Percentiles rank a stretch among this genome's conserved stretches.
Evolutionary conservation across 306 rosid species (phyloP).

Genomic region (Sicyos baderoa): DNA sequence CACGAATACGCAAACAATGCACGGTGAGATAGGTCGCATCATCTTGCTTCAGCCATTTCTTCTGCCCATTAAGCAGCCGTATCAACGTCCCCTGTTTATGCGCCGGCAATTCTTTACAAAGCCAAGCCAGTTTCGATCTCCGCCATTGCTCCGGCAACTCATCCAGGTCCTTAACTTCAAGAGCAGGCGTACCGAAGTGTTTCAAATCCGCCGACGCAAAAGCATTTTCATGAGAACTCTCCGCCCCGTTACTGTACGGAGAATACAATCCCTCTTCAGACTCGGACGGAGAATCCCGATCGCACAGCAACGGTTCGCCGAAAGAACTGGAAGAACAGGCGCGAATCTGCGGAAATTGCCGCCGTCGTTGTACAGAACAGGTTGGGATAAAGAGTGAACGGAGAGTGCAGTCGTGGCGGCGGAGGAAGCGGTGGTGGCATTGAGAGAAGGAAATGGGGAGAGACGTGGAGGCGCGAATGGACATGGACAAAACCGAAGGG

Average conservation of each 20-base stretch:
- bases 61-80: constrained; percentile 68
- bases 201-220: constrained; percentile 31
- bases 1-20: constrained; percentile 83
- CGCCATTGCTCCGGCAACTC: constrained; percentile 66
- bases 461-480: constrained; percentile 25
- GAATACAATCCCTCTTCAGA: constrained; percentile 20
- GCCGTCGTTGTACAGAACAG: not conserved
- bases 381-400: constrained; percentile 1
- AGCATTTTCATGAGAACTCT: constrained; percentile 29
- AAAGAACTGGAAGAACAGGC: constrained; percentile 25
- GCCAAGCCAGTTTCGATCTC: constrained; percentile 53
- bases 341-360: not conserved
- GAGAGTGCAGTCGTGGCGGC: not conserved
- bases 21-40: constrained; percentile 55
- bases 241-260: constrained; percentile 12
- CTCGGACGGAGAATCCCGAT: constrained; percentile 11
- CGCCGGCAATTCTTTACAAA: constrained; percentile 47
- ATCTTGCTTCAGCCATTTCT: constrained; percentile 70
- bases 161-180: constrained; percentile 40
- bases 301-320: constrained; percentile 28
- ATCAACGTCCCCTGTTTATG: constrained; percentile 39
- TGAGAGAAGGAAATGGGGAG: constrained; percentile 21
- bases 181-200: constrained; percentile 29
- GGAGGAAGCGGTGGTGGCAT: constrained; percentile 8
- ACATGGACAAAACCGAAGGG: not conserved